A percentile compares a stretch with the other conserved stretches of the same genome.
phyloP scores from a whole-genome alignment of 495 filamentous ascomycete genomes.

The Podospora australis region DNA sequence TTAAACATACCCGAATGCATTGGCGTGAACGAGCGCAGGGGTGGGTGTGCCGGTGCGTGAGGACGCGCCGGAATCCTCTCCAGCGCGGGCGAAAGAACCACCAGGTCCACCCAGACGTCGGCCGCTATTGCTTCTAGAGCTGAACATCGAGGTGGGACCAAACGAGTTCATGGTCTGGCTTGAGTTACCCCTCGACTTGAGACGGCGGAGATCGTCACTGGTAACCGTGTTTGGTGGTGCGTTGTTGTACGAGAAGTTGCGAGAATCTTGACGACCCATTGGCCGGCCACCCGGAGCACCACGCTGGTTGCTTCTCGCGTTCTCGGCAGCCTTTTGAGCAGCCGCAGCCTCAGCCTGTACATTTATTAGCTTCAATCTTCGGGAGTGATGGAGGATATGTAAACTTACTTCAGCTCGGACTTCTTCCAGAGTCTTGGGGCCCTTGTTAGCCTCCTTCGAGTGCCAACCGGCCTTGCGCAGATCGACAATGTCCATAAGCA shows the following conservation, averaged over 20 bases:
- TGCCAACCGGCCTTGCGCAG: constrained; percentile 67
- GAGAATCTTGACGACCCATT: constrained; percentile 70
- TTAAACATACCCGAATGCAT: constrained; percentile 90
- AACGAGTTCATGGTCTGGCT: constrained; percentile 61
- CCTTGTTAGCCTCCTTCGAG: constrained; percentile 84
- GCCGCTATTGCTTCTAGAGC: constrained; percentile 72
- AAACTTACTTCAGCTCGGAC: constrained; percentile 72
- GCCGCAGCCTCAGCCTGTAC: constrained; percentile 57
- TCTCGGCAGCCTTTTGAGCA: constrained; percentile 60
- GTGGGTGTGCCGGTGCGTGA: constrained; percentile 81
- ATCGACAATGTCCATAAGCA: constrained; percentile 93
- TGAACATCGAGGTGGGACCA: constrained; percentile 74
- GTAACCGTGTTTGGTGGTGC: constrained; percentile 69
- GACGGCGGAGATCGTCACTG: constrained; percentile 79
- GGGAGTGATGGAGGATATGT: background rate
- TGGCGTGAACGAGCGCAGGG: constrained; percentile 62
- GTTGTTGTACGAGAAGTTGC: constrained; percentile 68
- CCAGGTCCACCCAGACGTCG: constrained; percentile 65
- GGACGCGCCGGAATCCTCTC: constrained; percentile 66
- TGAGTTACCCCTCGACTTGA: constrained; percentile 53
- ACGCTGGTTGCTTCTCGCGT: constrained; percentile 51
- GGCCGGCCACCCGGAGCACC: constrained; percentile 59
- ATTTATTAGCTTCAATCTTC: constrained; percentile 14
- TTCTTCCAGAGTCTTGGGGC: constrained; percentile 91
- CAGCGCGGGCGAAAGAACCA: constrained; percentile 59